Percentiles rank a stretch among this genome's conserved stretches.
Conservation (phyloP, 768 basidiomycete species). For the Xerocomus brunneocitrinus region DNA sequence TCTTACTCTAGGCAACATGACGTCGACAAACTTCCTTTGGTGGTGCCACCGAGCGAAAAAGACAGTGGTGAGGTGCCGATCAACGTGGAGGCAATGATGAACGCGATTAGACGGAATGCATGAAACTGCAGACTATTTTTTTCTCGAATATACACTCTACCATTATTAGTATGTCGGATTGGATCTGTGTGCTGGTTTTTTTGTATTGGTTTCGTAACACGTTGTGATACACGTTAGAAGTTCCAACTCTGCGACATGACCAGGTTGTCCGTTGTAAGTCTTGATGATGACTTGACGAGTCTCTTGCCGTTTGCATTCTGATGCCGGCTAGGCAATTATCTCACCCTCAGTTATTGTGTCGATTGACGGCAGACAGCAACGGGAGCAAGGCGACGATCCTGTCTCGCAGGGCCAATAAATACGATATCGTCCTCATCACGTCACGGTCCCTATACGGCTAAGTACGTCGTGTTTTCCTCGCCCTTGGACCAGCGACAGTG, state of each 20-base stretch:
- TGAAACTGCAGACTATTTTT: neutral
- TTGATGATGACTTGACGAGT: neutral
- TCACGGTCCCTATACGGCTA: neutral
- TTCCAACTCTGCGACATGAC: too few species aligned
- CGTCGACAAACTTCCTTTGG: constrained; percentile 32
- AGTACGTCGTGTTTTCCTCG: constrained; percentile 3
- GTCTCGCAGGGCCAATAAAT: neutral
- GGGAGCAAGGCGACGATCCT: neutral
- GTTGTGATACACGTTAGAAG: neutral
- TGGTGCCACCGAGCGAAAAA: constrained; percentile 23
- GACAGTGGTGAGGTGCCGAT: constrained; percentile 30
- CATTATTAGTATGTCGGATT: neutral
- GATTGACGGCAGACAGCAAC: neutral
- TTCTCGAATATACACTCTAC: neutral
- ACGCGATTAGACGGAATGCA: constrained; percentile 28
- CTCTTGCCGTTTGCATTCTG: too few species aligned
- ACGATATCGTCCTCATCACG: neutral
- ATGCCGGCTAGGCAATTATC: too few species aligned
- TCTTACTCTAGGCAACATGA: constrained; percentile 33
- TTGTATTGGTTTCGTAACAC: neutral
- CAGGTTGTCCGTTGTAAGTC: neutral
- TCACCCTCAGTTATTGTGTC: too few species aligned
- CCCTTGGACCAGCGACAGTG: neutral
- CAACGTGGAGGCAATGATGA: constrained; percentile 39
- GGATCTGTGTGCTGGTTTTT: neutral